Percentiles rank a stretch among this genome's conserved stretches.
Conservation (phyloP, 768 basidiomycete genomes). For the Cytidiella melzeri region DNA sequence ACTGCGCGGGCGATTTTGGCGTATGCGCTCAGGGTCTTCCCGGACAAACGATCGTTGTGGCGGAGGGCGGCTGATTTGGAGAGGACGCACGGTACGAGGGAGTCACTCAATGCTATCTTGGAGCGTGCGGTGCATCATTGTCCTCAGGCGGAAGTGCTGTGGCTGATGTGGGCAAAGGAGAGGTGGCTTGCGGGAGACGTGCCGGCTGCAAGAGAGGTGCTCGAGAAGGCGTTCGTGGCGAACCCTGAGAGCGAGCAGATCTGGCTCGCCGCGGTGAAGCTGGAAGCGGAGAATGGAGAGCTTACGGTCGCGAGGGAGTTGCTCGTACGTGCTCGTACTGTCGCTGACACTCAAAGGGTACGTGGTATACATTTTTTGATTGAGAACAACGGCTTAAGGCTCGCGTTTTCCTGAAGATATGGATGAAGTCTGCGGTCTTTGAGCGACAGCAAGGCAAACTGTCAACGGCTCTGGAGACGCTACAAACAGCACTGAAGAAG, state of each 20-base stretch:
- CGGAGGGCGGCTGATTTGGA: slow-evolving; percentile 89
- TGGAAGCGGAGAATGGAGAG: slow-evolving; percentile 95
- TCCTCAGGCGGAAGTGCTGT: slow-evolving; percentile 92
- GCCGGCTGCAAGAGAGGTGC: slow-evolving; percentile 81
- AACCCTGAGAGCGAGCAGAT: slow-evolving; percentile 97
- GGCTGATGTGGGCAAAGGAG: slow-evolving; percentile 98
- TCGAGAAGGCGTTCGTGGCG: slow-evolving; percentile 85
- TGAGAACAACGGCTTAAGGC: no score
- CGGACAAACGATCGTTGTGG: slow-evolving; percentile 84
- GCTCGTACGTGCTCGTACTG: slow-evolving; percentile 80
- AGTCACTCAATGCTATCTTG: slow-evolving; percentile 78
- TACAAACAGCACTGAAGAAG: slow-evolving; percentile 68
- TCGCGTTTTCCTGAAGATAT: slow-evolving; percentile 82
- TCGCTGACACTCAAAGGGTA: slow-evolving; percentile 89
- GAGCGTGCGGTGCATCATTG: slow-evolving; percentile 82
- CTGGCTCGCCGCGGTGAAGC: slow-evolving; percentile 95
- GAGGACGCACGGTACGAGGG: slow-evolving; percentile 83
- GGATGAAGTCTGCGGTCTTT: slow-evolving; percentile 98
- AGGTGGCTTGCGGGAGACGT: slow-evolving; percentile 91
- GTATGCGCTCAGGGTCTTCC: slow-evolving; percentile 87
- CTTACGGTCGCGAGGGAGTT: slow-evolving; percentile 80
- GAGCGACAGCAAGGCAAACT: slow-evolving; percentile 84
- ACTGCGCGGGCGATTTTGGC: slow-evolving; percentile 86
- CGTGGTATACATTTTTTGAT: slow-evolving; percentile 20
- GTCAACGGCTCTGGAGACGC: slow-evolving; percentile 66